Conservation (phyloP, 2,329 filamentous ascomycete species). For the Capronia coronata region DNA sequence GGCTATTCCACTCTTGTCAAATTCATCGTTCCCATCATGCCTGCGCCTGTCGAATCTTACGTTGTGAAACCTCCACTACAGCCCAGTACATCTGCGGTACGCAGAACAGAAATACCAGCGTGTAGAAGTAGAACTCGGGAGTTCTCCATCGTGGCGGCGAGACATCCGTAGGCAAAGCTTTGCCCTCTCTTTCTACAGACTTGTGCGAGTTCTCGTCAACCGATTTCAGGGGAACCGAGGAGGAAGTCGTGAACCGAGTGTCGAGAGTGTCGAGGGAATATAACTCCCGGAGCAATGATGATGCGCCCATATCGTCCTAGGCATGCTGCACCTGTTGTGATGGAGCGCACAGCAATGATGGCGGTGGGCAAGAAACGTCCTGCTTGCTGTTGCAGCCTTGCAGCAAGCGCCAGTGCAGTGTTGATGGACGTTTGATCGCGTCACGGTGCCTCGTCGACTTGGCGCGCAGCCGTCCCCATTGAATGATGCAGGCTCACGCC, state of each 20-base stretch:
- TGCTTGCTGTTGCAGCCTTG: neutral
- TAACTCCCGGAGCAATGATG: conserved; percentile 44
- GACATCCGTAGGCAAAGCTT: conserved; percentile 40
- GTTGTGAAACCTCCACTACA: conserved; percentile 76
- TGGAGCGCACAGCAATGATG: no score
- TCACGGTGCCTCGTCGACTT: no score
- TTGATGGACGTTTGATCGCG: no score
- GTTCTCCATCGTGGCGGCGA: conserved; percentile 73
- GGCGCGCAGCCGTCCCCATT: no score
- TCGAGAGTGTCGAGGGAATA: conserved; percentile 64
- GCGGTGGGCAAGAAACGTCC: neutral
- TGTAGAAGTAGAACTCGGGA: conserved; percentile 79
- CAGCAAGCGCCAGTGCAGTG: neutral
- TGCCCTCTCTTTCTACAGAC: conserved; percentile 20
- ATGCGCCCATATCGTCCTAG: conserved; percentile 15
- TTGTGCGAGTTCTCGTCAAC: conserved; percentile 46
- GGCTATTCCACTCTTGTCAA: conserved; percentile 45
- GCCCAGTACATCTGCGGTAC: conserved; percentile 87
- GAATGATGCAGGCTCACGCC: no score
- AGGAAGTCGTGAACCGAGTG: conserved; percentile 64
- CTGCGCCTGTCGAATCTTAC: conserved; percentile 45
- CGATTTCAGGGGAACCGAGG: conserved; percentile 59
- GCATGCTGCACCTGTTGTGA: neutral
- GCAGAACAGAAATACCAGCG: conserved; percentile 56
- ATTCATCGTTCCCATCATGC: conserved; percentile 1